Conservation (phyloP, 192 early-diverging fungal genomes). For the Bifiguratus adelaidae region DNA sequence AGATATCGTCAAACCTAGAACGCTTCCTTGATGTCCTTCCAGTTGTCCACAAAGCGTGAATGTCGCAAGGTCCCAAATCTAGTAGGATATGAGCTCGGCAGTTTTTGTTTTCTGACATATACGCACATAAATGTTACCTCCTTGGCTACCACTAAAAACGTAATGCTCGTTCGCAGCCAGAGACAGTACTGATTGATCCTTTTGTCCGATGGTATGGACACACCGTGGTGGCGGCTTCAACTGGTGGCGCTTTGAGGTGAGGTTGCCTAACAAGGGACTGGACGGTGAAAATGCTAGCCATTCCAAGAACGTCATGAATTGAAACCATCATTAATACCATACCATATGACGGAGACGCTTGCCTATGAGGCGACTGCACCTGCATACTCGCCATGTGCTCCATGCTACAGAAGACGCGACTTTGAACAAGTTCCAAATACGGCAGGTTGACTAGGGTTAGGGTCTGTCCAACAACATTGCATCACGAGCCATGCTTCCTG, state of each 20-base stretch:
- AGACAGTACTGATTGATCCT: constrained; percentile 49
- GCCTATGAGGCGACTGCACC: too few relatives aligned
- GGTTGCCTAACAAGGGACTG: too few relatives aligned
- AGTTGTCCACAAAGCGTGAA: constrained; percentile 34
- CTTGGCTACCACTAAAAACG: constrained; percentile 62
- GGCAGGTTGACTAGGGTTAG: too few relatives aligned
- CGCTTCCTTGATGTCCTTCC: constrained; percentile 36
- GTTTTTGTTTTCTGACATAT: background rate
- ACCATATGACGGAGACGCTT: too few relatives aligned
- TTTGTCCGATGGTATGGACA: constrained; percentile 36
- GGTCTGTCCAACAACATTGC: too few relatives aligned
- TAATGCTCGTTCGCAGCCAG: constrained; percentile 42
- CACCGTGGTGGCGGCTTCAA: constrained; percentile 14
- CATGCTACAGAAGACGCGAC: too few relatives aligned
- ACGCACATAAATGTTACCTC: constrained; percentile 48
- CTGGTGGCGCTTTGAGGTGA: constrained; percentile 8
- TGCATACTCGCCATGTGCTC: too few relatives aligned
- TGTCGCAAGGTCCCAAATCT: constrained; percentile 38
- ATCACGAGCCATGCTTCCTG: too few relatives aligned
- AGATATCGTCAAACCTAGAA: constrained; percentile 30
- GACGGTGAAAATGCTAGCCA: too few relatives aligned
- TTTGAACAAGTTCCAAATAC: too few relatives aligned
- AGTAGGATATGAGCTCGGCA: background rate
- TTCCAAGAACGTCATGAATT: too few relatives aligned
- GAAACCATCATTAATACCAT: too few relatives aligned